Evolutionary conservation across 495 filamentous ascomycete genomes (phyloP), one percentile per base, ranked within the genome.

Genomic region (Margaritispora aquatica): DNA sequence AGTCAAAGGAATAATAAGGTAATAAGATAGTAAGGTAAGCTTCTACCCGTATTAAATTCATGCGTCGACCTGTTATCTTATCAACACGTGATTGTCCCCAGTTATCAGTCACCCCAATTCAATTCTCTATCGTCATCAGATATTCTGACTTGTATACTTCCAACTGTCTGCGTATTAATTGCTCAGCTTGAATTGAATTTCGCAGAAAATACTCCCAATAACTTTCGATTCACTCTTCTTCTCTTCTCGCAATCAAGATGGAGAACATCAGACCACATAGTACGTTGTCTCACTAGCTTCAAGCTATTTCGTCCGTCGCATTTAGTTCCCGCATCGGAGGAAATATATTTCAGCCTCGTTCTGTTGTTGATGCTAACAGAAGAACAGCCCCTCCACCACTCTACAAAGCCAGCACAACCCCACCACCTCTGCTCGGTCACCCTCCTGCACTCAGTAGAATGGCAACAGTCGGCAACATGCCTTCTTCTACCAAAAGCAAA

Each of bases 391-490:
- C 23, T 4, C 26, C 17, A 22, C 52, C 26, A n/a, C n/a, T n/a
- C n/a, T 61, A 46, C 46, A 56, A 60, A 61, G 63, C 59, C 51
- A 68, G 59, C 22, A 65, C 63, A 47, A 65, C 66, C 46, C 65
- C 65, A 55, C 65, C 62, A 27, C 62, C 65, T 24, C 46, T 63
- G 1, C 1, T 60, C 38, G 60, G 59, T 17, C 65, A 65, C 23
- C 59, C 66, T 23, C 66, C 66, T 21, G 59, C 50, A 13, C 24
- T 65, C 10, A 55, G 50, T 20, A 61, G 58, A 63, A 68, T 68
- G 66, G 60, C 60, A 19, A 61, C 63, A 26, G 49, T 62, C 1
- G 63, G 63, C 10, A 60, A 63, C 50, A 27, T 60, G 23, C 63
- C 61, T 31, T 54, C 55, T 23, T 50, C 29, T 47, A 47, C 31